Evolutionary conservation across 129 eudicot species (phyloP).

Genomic region (Ambrosia artemisiifolia): DNA sequence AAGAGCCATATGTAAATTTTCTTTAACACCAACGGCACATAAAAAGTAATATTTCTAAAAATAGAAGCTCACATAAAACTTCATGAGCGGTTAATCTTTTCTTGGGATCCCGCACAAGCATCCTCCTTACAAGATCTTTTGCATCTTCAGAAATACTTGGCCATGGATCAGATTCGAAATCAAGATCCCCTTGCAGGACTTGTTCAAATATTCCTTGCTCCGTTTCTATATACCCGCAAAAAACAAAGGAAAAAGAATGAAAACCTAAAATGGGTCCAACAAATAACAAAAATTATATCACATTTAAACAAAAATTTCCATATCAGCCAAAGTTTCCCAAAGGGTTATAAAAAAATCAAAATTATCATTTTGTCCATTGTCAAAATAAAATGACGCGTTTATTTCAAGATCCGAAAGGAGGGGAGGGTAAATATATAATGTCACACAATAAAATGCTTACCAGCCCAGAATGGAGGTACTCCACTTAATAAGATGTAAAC

Average conservation of each 20-base stretch:
- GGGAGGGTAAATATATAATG: background rate
- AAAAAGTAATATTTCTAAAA: background rate
- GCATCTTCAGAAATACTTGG: conserved; percentile 84
- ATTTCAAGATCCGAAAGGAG: background rate
- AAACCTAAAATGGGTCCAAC: background rate
- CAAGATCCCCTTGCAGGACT: conserved; percentile 81
- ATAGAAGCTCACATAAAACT: conserved; percentile 62
- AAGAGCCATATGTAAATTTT: background rate
- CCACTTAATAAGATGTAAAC: conserved; percentile 81
- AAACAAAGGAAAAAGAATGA: background rate
- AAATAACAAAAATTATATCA: conserved; percentile 13
- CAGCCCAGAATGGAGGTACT: conserved; percentile 94
- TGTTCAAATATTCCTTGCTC: conserved; percentile 92
- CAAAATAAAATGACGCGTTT: background rate
- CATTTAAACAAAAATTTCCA: background rate
- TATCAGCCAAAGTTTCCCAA: background rate
- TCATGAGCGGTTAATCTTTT: conserved; percentile 72
- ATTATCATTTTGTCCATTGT: too few species aligned
- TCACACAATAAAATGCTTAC: conserved; percentile 34
- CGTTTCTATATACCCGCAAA: conserved; percentile 40
- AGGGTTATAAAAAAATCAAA: background rate
- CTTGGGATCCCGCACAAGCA: conserved; percentile 76
- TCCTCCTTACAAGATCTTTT: conserved; percentile 79
- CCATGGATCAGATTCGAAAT: conserved; percentile 86
- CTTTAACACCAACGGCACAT: background rate